Base-by-base conservation (phyloP, 768 basidiomycete genomes). In the Boletus huronensis region DNA sequence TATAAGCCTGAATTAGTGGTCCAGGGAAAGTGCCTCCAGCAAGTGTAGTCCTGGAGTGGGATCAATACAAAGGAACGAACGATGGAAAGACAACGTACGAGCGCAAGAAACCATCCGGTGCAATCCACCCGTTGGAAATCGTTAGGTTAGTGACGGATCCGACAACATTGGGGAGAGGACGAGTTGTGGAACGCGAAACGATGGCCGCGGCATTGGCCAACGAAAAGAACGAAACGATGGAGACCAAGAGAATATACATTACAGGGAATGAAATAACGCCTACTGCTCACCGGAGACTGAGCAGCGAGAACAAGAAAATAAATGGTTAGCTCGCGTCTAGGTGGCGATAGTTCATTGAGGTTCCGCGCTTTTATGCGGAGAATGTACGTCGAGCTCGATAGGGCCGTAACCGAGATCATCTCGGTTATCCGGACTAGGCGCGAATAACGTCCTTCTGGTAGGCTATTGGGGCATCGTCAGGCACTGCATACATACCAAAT, bases 81-180 rank as follows among this genome's bases (percentile, higher is more conserved):
- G n/a, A 44, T 21, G 3, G 2, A 42, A 36, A 38, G 41, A 36
- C 9, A 51, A 67, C 77, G 25, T 46, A 77, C 76, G 75, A 72
- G 54, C 79, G 72, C 46, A 57, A 58, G 54, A 77, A 80, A 19
- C 81, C 79, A 70, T 82, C 82, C 3, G 82, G 81, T 23, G 75
- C 55, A 48, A 82, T 73, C 26, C 58, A 43, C 25, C 58, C 59
- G 60, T 79, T 80, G 6, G 68, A 65, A 28, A 81, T 72, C n/a
- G 65, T 62, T 6, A 81, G 23, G 32, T 74, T 66, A 23, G 64
- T 57, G 28, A 31, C 29, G 3, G 65, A 38, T 26, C 66, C 66
- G 11, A 67, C 52, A 16, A 21, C 38, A 29, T 52, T 19, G 0
- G 48, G 31, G 9, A 16, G 47, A 36, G 64, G 55, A 13, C 7